Conservation (phyloP, 2,329 filamentous ascomycete genomes). For the Paraphoma sp. region DNA sequence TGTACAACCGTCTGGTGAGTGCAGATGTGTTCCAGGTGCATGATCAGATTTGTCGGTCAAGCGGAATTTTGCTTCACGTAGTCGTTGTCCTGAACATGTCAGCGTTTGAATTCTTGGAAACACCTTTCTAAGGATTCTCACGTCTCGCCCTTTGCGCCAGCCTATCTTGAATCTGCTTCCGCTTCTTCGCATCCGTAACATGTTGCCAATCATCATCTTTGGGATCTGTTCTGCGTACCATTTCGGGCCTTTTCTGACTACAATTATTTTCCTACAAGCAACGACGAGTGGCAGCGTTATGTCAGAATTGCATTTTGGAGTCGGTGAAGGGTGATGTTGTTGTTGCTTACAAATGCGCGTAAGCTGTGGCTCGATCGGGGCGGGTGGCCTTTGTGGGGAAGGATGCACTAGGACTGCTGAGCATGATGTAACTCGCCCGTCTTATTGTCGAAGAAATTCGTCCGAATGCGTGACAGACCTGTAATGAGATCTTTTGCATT, state of each 20-base stretch:
- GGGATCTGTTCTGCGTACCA: slow-evolving; percentile 28
- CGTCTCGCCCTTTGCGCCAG: slow-evolving; percentile 48
- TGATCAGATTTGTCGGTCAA: background rate
- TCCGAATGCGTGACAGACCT: too few relatives aligned
- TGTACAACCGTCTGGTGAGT: background rate
- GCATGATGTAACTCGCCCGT: too few relatives aligned
- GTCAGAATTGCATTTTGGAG: background rate
- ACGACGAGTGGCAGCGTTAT: background rate
- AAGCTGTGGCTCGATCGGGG: background rate
- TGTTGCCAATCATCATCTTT: slow-evolving; percentile 43
- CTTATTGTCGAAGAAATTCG: too few relatives aligned
- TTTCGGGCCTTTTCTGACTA: background rate
- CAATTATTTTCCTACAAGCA: background rate
- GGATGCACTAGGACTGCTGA: background rate
- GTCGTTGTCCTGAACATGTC: slow-evolving; percentile 12
- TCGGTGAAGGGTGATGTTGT: background rate
- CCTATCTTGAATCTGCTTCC: slow-evolving; percentile 51
- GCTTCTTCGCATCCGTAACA: slow-evolving; percentile 44
- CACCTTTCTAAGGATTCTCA: slow-evolving; percentile 17
- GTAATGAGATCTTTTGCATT: too few relatives aligned
- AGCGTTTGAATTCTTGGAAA: background rate
- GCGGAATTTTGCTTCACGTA: slow-evolving; percentile 10
- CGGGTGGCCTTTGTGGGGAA: background rate
- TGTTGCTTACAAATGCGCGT: background rate
- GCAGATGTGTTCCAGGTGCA: background rate